phyloP scores from a whole-genome alignment of 495 filamentous ascomycete genomes.

The Pseudotulostoma volvatum region DNA sequence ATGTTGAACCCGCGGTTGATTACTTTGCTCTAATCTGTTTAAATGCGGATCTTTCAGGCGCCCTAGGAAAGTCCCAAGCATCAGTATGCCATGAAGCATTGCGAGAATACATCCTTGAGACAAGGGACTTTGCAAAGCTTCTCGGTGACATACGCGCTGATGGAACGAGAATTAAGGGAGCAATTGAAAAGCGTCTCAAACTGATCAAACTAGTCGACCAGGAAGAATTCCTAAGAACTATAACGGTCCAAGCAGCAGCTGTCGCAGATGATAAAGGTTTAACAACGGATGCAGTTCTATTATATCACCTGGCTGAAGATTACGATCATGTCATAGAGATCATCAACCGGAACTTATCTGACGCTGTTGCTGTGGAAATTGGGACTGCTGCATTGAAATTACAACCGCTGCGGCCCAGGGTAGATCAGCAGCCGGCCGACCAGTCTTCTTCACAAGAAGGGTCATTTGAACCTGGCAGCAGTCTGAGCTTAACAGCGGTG shows the following conservation, averaged over 20 bases:
- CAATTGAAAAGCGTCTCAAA: slow-evolving; percentile 74
- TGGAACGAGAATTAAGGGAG: slow-evolving; percentile 64
- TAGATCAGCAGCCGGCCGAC: slow-evolving; percentile 8
- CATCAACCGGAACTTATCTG: slow-evolving; percentile 77
- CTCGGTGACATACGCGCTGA: slow-evolving; percentile 80
- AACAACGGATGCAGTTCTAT: slow-evolving; percentile 76
- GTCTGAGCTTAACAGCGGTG: slow-evolving; percentile 66
- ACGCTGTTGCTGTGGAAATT: slow-evolving; percentile 66
- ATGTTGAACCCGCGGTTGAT: slow-evolving; percentile 75
- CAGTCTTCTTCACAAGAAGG: slow-evolving; percentile 11
- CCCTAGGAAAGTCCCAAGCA: slow-evolving; percentile 58
- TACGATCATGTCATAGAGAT: slow-evolving; percentile 82
- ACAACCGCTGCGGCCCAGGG: slow-evolving; percentile 56
- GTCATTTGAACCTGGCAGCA: slow-evolving; percentile 30
- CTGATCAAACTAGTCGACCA: slow-evolving; percentile 67
- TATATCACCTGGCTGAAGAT: slow-evolving; percentile 88
- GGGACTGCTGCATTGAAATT: slow-evolving; percentile 59
- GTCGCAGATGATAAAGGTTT: slow-evolving; percentile 89
- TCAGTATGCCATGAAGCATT: slow-evolving; percentile 81
- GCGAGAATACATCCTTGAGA: slow-evolving; percentile 89
- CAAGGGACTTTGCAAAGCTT: slow-evolving; percentile 79
- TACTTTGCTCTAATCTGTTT: slow-evolving; percentile 88
- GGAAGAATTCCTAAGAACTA: slow-evolving; percentile 65
- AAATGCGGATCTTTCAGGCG: slow-evolving; percentile 65
- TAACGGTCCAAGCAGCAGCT: slow-evolving; percentile 77